A percentile compares a stretch with the other conserved stretches of the same genome.
Evolutionary conservation across 2,329 filamentous ascomycete genomes (phyloP).

Genomic region (Fusarium bulbicola): DNA sequence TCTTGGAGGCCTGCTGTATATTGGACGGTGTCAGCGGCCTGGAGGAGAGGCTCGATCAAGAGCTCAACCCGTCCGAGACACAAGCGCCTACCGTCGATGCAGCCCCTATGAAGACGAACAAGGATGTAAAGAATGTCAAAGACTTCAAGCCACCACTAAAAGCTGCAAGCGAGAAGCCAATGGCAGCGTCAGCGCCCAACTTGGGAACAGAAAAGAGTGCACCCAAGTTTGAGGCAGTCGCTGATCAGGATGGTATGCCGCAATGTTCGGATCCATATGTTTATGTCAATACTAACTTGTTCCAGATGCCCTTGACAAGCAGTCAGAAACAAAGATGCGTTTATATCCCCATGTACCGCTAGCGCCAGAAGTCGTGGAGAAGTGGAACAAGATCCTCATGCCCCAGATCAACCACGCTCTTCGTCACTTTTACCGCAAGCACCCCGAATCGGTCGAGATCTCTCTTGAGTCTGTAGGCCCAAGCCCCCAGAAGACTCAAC

Average conservation of each 20-base stretch:
- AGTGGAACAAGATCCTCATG: constrained; percentile 77
- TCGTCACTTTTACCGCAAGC: constrained; percentile 75
- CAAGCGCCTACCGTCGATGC: background rate
- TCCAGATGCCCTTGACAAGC: constrained; percentile 38
- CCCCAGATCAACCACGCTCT: constrained; percentile 78
- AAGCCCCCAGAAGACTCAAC: constrained; percentile 69
- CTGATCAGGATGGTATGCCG: constrained; percentile 34
- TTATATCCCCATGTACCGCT: constrained; percentile 69
- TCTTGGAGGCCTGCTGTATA: constrained; percentile 68
- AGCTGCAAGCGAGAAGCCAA: constrained; percentile 30
- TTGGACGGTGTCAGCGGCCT: constrained; percentile 67
- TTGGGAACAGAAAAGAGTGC: background rate
- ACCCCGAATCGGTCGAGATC: constrained; percentile 81
- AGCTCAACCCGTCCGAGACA: constrained; percentile 48
- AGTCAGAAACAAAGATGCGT: constrained; percentile 56
- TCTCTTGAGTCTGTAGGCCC: constrained; percentile 79
- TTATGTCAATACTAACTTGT: background rate
- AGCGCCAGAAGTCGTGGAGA: constrained; percentile 69
- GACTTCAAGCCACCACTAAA: constrained; percentile 9
- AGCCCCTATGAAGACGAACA: constrained; percentile 13
- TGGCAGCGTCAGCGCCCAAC: background rate
- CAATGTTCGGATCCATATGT: too few species aligned
- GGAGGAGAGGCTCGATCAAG: constrained; percentile 62
- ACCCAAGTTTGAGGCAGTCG: constrained; percentile 7
- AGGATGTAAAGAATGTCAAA: constrained; percentile 25